Base-by-base conservation (phyloP, 192 early-diverging fungal species). In the Chytriomyces sp. region DNA sequence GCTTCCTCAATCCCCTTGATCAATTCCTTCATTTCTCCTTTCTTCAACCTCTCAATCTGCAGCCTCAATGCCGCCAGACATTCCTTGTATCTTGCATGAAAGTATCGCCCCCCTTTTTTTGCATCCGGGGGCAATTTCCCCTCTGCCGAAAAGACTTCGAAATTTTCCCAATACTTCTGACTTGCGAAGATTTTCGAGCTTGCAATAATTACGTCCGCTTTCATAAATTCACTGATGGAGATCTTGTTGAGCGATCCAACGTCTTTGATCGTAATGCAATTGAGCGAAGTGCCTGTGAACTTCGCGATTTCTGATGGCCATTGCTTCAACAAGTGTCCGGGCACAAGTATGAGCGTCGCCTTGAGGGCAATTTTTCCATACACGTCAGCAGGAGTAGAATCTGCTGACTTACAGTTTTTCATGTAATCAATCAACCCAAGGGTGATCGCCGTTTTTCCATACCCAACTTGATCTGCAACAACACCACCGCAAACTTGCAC, bases 401-500 rank as follows among this genome's bases (percentile, higher is more conserved):
- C 28, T 74, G 43, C 20, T 24, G 43, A 0, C 5, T 1, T 28
- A 4, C 3, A 16, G 18, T 9, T 60, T 24, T 67, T 59, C 16
- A 61, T 63, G 67, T 46, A 16, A 61, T 82, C 82, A 60, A 86
- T 86, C 8, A 86, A 71, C 18, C 85, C 85, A 2, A 86, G 64
- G 8, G 82, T 82, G 61, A 86, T 83, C 49, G 81, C 85, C 6
- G 85, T 86, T 65, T 86, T 86, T 3, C 85, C 85, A 70, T 86
- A 86, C 20, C 85, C 85, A 50, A 86, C 85, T 59, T 86, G 50
- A 64, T 86, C 85, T 7, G 85, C 85, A 46, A 86, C 64, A 3
- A 86, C 85, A 23, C 85, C 85, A 18, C 85, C 85, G 6, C 82
- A 81, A 50, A 84, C 59, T 8, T 49, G 5, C n/a, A 83, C 82